Base-by-base conservation (phyloP, 2,329 filamentous ascomycete genomes). In the Chlorencoelia australis region DNA sequence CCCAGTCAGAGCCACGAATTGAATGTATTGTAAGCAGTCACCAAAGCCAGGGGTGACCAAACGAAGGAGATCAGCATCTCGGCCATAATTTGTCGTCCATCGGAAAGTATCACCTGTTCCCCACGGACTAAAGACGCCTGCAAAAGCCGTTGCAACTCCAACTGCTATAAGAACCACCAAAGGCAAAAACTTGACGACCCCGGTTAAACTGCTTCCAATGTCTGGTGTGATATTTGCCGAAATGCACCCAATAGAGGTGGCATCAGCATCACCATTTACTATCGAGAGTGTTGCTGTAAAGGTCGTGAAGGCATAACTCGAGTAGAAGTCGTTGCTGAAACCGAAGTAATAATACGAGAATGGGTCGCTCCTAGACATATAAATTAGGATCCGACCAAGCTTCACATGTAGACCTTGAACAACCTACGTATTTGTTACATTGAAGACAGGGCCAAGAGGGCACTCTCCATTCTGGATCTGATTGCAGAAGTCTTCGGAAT, bases 71-170 rank as follows among this genome's bases (percentile, higher is more conserved):
- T 98, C 91, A 43, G 85, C 83, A 51, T 98, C 91, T 49, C 89
- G 78, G 22, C 91, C 91, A 57, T 94, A 96, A 57, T 98, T 98
- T 54, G 86, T 93, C n/a, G 86, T 87, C 87, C 89, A 98, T 48
- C 84, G 79, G 58, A 96, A 96, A 14, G 89, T 70, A 56, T 98
- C 83, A 6, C 76, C 76, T 2, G 86, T 84, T 14, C 91, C 91
- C 89, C 91, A 98, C 0, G 91, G 91, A 54, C 88, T 95, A 56
- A 78, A 89, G 24, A 93, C 84, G 33, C 78, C 83, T 3, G 91
- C 87, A 47, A 86, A 77, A 22, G 88, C 66, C 5, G 89, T 94
- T 10, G 88, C 86, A 40, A 87, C 60, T 2, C 78, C 91, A 30
- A 93, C 84, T 26, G 89, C 67, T 3, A 89, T 63, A 20, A 98